These are phyloP conservation scores for Aspergillus awamori DNA, from an alignment of 2,329 filamentous ascomycete genomes.

Conservation along the genomic window DNA sequence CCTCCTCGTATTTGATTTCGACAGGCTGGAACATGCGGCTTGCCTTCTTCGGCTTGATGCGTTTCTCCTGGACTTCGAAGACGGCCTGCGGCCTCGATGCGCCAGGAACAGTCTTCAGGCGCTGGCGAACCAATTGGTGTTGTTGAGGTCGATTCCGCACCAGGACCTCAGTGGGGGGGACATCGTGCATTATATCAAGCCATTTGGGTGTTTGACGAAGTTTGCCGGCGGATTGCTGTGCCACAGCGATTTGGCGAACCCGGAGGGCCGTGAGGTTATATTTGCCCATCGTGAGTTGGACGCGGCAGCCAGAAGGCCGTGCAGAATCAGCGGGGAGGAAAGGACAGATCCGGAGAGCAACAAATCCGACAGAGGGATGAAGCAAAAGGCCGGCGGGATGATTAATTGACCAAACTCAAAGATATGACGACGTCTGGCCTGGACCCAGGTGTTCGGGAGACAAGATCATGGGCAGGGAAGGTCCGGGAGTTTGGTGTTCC, in stretches of 20 bases:
- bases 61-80: constrained; percentile 40
- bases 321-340: constrained; percentile 1
- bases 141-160: constrained; percentile 59
- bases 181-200: constrained; percentile 59
- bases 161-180: constrained; percentile 63
- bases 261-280: constrained; percentile 51
- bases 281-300: constrained; percentile 45
- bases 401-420: background rate
- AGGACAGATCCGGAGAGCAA: background rate
- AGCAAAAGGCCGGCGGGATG: background rate
- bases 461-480: too few species aligned
- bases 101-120: constrained; percentile 36
- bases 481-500: too few species aligned
- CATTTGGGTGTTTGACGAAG: constrained; percentile 49
- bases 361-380: background rate
- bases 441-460: too few species aligned
- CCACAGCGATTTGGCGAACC: constrained; percentile 48
- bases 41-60: constrained; percentile 61
- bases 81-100: constrained; percentile 37
- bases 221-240: constrained; percentile 41
- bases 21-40: constrained; percentile 81
- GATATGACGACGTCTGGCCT: too few species aligned
- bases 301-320: constrained; percentile 7
- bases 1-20: constrained; percentile 77
- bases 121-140: constrained; percentile 46